These are phyloP conservation scores for Potentilla sterilis DNA, from an alignment of 306 rosid genomes.

Conservation along the genomic window DNA sequence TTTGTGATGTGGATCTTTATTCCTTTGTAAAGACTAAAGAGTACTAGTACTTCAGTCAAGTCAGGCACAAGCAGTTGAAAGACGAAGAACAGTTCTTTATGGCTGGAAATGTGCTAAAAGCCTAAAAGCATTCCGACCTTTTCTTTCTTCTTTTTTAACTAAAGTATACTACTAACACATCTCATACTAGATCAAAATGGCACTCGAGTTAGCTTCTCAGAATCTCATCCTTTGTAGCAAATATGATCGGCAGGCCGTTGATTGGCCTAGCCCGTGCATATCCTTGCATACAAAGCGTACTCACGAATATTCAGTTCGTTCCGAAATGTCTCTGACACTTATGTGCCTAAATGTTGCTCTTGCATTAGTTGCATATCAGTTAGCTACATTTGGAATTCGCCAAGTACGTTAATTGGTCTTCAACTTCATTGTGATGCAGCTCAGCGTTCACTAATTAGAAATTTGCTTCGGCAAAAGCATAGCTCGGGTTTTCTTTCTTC, in stretches of 20 bases:
- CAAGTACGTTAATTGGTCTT: neutral
- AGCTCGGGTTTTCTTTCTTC: neutral
- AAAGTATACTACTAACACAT: neutral
- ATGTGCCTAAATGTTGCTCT: no score
- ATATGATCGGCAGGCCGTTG: no score
- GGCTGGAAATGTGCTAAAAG: slow-evolving; percentile 1
- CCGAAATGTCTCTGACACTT: no score
- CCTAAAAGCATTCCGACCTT: neutral
- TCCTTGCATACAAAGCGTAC: no score
- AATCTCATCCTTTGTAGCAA: no score
- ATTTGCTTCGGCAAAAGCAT: neutral
- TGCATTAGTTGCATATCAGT: neutral
- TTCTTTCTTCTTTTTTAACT: neutral
- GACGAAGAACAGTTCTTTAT: neutral
- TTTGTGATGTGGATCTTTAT: neutral
- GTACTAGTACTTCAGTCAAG: neutral
- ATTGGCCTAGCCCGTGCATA: no score
- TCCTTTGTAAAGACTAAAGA: neutral
- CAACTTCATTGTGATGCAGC: neutral
- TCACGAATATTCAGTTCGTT: no score
- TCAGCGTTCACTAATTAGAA: neutral
- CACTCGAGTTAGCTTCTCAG: neutral
- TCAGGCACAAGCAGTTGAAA: slow-evolving; percentile 6
- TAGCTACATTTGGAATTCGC: neutral
- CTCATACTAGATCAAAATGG: neutral